These are phyloP conservation scores for Aquilaria sinensis DNA, from an alignment of 345 rosid species.

Conservation along the genomic window DNA sequence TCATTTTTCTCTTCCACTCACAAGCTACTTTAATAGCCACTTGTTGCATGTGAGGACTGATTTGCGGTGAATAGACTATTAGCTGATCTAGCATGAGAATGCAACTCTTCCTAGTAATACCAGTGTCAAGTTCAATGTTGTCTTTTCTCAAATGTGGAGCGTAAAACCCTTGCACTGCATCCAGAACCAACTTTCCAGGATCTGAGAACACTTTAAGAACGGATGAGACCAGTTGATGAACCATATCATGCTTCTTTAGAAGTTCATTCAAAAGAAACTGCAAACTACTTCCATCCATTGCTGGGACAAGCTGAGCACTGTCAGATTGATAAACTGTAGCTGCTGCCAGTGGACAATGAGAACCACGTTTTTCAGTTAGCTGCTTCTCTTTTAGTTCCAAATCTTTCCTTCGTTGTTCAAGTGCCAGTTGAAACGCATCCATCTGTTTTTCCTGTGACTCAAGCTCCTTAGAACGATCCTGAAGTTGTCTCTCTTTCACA, in stretches of 20 bases:
- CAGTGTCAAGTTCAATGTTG: constrained; percentile 6
- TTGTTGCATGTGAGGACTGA: constrained; percentile 16
- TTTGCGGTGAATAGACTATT: constrained; percentile 11
- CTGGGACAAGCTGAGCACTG: too few species aligned
- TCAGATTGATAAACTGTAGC: too few species aligned
- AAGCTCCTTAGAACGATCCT: background rate
- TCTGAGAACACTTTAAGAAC: constrained; percentile 17
- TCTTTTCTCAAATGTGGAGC: constrained; percentile 13
- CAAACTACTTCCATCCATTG: too few species aligned
- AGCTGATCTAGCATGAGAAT: constrained; percentile 17
- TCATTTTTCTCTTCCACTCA: constrained; percentile 23
- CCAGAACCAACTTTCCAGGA: constrained; percentile 25
- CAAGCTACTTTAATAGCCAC: constrained; percentile 21
- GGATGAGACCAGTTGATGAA: background rate
- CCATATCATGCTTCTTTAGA: constrained; percentile 8
- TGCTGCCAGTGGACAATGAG: too few species aligned
- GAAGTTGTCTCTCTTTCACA: constrained; percentile 13
- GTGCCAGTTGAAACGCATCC: constrained; percentile 1
- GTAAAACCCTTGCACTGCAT: constrained; percentile 25
- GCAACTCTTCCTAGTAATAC: background rate
- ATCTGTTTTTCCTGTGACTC: constrained; percentile 8
- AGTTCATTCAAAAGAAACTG: constrained; percentile 19
- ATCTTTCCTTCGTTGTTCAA: background rate
- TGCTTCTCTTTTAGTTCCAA: too few species aligned
- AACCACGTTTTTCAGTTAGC: too few species aligned